Percentiles rank a stretch among this genome's conserved stretches.
phyloP scores from a whole-genome alignment of 2,329 filamentous ascomycete species.

The Xylaria sp. region DNA sequence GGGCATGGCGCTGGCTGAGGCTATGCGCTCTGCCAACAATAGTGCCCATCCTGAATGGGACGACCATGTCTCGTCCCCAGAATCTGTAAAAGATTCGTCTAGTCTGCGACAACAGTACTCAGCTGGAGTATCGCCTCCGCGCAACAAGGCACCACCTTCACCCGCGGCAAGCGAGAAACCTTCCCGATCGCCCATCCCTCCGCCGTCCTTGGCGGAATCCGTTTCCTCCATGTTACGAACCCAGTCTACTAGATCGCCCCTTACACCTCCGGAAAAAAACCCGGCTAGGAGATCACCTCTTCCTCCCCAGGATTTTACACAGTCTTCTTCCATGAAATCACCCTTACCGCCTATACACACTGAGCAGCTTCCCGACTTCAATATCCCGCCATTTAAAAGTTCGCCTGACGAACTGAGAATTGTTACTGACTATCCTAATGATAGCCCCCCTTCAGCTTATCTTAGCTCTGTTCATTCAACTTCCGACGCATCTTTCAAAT shows the following conservation, averaged over 20 bases:
- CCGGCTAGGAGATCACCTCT: slow-evolving; percentile 25
- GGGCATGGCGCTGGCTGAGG: slow-evolving; percentile 62
- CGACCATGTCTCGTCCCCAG: slow-evolving; percentile 40
- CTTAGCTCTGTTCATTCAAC: slow-evolving; percentile 37
- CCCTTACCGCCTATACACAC: slow-evolving; percentile 25
- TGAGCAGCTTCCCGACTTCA: slow-evolving; percentile 30
- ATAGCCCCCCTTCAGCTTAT: slow-evolving; percentile 37
- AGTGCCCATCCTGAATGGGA: slow-evolving; percentile 43
- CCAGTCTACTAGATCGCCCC: slow-evolving; percentile 37
- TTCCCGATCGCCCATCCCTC: slow-evolving; percentile 27
- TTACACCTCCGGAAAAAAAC: slow-evolving; percentile 31
- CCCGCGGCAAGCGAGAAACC: slow-evolving; percentile 33
- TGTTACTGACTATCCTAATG: slow-evolving; percentile 26
- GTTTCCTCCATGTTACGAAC: slow-evolving; percentile 37
- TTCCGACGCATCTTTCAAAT: slow-evolving; percentile 38
- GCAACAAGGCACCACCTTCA: slow-evolving; percentile 33
- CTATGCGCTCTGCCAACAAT: slow-evolving; percentile 46
- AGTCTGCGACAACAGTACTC: slow-evolving; percentile 23
- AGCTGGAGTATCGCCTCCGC: slow-evolving; percentile 18
- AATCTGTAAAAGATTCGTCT: slow-evolving; percentile 33
- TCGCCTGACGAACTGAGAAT: slow-evolving; percentile 38
- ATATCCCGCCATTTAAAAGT: slow-evolving; percentile 25
- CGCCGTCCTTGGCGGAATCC: slow-evolving; percentile 36
- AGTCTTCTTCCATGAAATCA: slow-evolving; percentile 21
- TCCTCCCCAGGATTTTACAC: slow-evolving; percentile 17